A percentile compares a stretch with the other conserved stretches of the same genome.
Evolutionary conservation across 2,329 filamentous ascomycete species (phyloP).

Genomic region (Cyclaneusma minus): DNA sequence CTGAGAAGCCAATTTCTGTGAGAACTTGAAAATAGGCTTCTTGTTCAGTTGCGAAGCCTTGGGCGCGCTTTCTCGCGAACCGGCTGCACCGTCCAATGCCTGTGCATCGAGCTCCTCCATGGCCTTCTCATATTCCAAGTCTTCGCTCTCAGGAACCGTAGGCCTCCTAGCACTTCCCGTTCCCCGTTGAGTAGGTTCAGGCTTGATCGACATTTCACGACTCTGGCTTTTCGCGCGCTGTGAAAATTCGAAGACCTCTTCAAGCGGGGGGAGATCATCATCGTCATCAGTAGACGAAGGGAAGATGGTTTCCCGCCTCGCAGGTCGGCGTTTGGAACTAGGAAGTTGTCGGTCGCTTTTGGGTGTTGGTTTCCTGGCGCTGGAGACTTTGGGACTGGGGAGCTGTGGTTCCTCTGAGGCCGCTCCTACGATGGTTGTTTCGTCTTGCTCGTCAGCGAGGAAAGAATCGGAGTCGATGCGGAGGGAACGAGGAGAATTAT

Average conservation of each 20-base stretch:
- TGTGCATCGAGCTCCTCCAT: conserved; percentile 26
- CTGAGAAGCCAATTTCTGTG: too few species aligned
- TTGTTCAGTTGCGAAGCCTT: too few species aligned
- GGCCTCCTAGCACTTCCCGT: conserved; percentile 1
- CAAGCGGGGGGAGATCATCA: conserved; percentile 1
- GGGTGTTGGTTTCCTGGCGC: neutral
- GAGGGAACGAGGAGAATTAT: neutral
- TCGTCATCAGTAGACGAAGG: too few species aligned
- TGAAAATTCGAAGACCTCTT: conserved; percentile 4
- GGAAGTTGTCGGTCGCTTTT: neutral
- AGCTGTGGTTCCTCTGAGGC: conserved; percentile 1
- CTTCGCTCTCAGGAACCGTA: conserved; percentile 1
- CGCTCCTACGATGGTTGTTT: too few species aligned
- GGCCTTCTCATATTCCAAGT: conserved; percentile 25
- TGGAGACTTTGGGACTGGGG: neutral
- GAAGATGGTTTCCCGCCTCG: too few species aligned
- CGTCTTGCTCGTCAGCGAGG: neutral
- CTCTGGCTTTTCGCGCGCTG: conserved; percentile 2
- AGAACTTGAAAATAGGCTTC: too few species aligned
- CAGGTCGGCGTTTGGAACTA: neutral
- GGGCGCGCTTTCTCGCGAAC: neutral
- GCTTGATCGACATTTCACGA: conserved; percentile 3
- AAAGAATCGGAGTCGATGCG: conserved; percentile 1
- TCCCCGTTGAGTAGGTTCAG: conserved; percentile 2
- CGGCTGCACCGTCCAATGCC: neutral